Evolutionary conservation across 1,284 basidiomycete species (phyloP), one percentile per base, ranked within the genome.

Genomic region (Cryptococcus jaspeensis): DNA sequence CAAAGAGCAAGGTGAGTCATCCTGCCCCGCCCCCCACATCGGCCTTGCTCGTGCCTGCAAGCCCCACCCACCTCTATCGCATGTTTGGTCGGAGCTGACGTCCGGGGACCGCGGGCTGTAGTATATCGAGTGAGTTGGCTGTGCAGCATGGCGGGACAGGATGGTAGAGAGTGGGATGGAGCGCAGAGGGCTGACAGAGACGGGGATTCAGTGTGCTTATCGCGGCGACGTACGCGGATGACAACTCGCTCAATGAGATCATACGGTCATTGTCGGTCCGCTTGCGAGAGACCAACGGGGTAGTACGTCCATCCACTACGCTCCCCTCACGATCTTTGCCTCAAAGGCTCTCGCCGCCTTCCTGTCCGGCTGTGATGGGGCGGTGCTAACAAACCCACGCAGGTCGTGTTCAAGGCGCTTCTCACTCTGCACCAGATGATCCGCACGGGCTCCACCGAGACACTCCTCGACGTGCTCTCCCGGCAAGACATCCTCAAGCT

Each of bases 381-480:
- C 49, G n/a, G 18, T 32, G 9, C 18, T 45, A 22, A 43, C 35
- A 13, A 40, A 46, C 28, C 42, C 16, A 1, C 28, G 28, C 66
- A 94, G 92, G 84, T 96, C 65, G 93, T 92, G 16, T 96, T 98
- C 86, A 99, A 99, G 72, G 90, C 93, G 0, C 82, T 99, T 65
- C 87, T 99, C 69, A 90, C 96, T 6, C 80, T 98, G 20, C 95
- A 99, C 75, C 92, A 88, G 35, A 90, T 99, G 87, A 90, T 99
- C 71, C 86, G 94, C 32, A 91, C 92, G 59, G 94, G 93, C 16
- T 84, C 90, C 13, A 93, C 94, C 15, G 92, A 97, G 79, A 89
- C 92, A 66, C 85, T 98, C 7, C 84, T 98, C 36, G 81, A 84
- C 12, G 88, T 91, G 72, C 83, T 97, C 18, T 87, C 90, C 5